These are phyloP conservation scores for Syncephalastrum monosporum DNA, from an alignment of 371 early-diverging fungal genomes.

Conservation along the genomic window DNA sequence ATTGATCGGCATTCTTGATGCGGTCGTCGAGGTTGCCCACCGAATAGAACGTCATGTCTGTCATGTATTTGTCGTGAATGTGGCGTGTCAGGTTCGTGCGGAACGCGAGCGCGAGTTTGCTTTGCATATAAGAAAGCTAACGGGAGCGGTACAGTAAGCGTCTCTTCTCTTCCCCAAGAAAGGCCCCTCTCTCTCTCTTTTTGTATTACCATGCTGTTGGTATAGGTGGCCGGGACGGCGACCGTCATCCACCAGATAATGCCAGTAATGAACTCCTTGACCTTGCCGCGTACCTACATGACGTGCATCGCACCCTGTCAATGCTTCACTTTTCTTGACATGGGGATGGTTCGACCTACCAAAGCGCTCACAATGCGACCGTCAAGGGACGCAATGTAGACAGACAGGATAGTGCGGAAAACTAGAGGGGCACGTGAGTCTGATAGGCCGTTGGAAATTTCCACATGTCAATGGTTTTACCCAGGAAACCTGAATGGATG, in stretches of 20 bases:
- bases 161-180: too few relatives aligned
- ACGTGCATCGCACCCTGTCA: not conserved
- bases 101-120: conserved; percentile 83
- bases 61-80: conserved; percentile 82
- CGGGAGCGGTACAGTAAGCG: too few relatives aligned
- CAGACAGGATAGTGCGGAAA: conserved; percentile 82
- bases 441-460: not conserved
- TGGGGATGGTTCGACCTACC: conserved; percentile 32
- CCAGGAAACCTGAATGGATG: conserved; percentile 78
- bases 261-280: conserved; percentile 75
- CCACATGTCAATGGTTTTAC: conserved; percentile 24
- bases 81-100: conserved; percentile 82
- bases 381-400: conserved; percentile 89
- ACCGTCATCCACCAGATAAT: conserved; percentile 90
- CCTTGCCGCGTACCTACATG: conserved; percentile 66
- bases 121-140: conserved; percentile 78
- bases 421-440: conserved; percentile 33
- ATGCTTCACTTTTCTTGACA: too few relatives aligned
- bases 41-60: conserved; percentile 85
- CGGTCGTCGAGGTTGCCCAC: conserved; percentile 82
- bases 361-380: conserved; percentile 90
- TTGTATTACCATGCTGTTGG: conserved; percentile 83
- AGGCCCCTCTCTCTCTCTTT: too few relatives aligned
- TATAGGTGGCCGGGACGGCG: conserved; percentile 93
- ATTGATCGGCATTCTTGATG: conserved; percentile 89